Percentiles rank a stretch among this genome's conserved stretches.
Evolutionary conservation across 2,329 filamentous ascomycete genomes (phyloP).

Genomic region (Fusarium chuoi): DNA sequence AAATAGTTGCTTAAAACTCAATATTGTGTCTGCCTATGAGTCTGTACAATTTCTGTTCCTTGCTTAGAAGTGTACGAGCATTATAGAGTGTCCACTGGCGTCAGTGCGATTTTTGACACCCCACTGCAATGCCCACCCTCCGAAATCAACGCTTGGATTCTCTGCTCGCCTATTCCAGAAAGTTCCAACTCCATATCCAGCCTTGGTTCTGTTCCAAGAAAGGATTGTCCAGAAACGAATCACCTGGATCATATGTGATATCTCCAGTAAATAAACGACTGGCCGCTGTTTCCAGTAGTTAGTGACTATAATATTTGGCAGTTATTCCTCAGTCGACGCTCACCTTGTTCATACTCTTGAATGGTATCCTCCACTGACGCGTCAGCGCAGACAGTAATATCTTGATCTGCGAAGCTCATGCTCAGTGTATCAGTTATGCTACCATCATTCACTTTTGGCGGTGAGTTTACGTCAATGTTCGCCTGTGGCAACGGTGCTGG

Average conservation of each 20-base stretch:
- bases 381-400: accelerated
- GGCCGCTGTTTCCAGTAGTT: neutral
- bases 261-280: neutral
- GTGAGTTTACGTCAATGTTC: accelerated
- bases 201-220: neutral
- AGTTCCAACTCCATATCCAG: neutral
- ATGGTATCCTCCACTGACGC: accelerated
- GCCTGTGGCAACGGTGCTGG: accelerated
- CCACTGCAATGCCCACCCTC: neutral
- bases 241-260: neutral
- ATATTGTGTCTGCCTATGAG: accelerated
- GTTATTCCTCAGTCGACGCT: no score
- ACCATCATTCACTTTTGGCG: neutral
- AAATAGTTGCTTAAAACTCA: accelerated
- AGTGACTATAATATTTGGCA: accelerated
- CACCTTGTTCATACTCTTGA: neutral
- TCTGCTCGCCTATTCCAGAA: accelerated
- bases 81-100: accelerated
- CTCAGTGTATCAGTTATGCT: neutral
- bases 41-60: accelerated
- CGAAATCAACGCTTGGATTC: accelerated
- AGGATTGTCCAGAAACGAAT: neutral
- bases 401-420: neutral
- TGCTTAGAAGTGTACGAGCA: accelerated
- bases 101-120: accelerated